These are phyloP conservation scores for Phytopythium oedochilum DNA, from an alignment of 352 stramenopile species.

Conservation along the genomic window DNA sequence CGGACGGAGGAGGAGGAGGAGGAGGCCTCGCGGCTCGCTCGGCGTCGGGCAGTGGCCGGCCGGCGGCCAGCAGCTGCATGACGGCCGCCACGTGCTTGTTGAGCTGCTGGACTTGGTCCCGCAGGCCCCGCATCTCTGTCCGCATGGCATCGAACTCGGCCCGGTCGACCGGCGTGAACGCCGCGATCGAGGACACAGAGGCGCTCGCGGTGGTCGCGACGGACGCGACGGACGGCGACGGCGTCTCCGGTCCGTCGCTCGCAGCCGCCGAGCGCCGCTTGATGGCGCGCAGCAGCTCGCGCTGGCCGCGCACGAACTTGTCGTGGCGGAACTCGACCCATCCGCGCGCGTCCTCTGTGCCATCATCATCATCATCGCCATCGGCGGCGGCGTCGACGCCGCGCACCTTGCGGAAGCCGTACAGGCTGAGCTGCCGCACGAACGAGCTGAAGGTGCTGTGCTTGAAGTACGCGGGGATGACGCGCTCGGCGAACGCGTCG, in stretches of 20 bases:
- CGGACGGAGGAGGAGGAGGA: too few species aligned
- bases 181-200: constrained; percentile 5
- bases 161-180: constrained; percentile 34
- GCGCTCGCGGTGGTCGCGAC: too few species aligned
- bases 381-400: not conserved
- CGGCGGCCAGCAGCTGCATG: constrained; percentile 45
- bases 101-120: constrained; percentile 67
- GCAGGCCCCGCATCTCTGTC: constrained; percentile 42
- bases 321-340: constrained; percentile 88
- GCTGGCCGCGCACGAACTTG: constrained; percentile 66
- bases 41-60: constrained; percentile 7
- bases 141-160: constrained; percentile 72
- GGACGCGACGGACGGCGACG: constrained; percentile 7
- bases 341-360: constrained; percentile 6
- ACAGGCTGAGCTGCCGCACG: constrained; percentile 91
- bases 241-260: constrained; percentile 12
- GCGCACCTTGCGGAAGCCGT: constrained; percentile 86
- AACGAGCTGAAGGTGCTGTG: constrained; percentile 92
- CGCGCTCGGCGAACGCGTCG: constrained; percentile 73
- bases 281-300: constrained; percentile 76
- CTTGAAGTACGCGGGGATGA: constrained; percentile 91
- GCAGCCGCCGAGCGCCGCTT: constrained; percentile 30
- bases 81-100: constrained; percentile 57
- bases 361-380: not conserved
- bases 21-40: constrained; percentile 4